Conservation (phyloP, 495 filamentous ascomycete genomes). For the Xylaria bambusicola region DNA sequence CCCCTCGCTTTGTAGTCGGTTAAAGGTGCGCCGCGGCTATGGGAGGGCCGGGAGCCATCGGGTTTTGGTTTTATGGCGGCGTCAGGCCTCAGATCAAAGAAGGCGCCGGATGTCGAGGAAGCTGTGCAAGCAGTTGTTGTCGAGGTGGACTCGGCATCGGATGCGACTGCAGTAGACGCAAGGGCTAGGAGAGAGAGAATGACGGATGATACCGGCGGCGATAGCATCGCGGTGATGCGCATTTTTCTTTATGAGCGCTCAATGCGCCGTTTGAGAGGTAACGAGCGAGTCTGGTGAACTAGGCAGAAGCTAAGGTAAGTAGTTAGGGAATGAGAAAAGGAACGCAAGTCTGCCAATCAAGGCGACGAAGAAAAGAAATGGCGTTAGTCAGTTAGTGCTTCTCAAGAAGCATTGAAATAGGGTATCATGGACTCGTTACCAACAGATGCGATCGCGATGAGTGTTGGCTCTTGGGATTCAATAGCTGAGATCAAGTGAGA, state of each 20-base stretch:
- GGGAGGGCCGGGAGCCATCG: conserved; percentile 42
- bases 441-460: neutral
- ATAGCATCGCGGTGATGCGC: conserved; percentile 24
- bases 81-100: conserved; percentile 86
- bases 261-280: conserved; percentile 14
- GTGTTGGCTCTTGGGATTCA: neutral
- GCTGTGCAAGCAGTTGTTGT: conserved; percentile 72
- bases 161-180: conserved; percentile 17
- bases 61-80: conserved; percentile 57
- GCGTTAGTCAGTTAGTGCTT: neutral
- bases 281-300: too few species aligned
- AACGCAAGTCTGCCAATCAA: conserved; percentile 9
- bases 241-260: conserved; percentile 12
- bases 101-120: conserved; percentile 74
- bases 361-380: conserved; percentile 3
- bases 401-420: neutral
- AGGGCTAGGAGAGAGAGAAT: conserved; percentile 27
- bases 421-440: conserved; percentile 13
- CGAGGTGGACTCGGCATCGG: conserved; percentile 35
- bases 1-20: conserved; percentile 82
- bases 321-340: neutral
- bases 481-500: neutral
- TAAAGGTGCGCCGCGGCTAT: conserved; percentile 53
- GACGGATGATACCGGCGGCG: conserved; percentile 16
- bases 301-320: neutral